Percentiles rank a stretch among this genome's conserved stretches.
These are phyloP conservation scores for Chernovozyma aurita DNA, from an alignment of 1,139 yeast genomes.

Conservation along the genomic window DNA sequence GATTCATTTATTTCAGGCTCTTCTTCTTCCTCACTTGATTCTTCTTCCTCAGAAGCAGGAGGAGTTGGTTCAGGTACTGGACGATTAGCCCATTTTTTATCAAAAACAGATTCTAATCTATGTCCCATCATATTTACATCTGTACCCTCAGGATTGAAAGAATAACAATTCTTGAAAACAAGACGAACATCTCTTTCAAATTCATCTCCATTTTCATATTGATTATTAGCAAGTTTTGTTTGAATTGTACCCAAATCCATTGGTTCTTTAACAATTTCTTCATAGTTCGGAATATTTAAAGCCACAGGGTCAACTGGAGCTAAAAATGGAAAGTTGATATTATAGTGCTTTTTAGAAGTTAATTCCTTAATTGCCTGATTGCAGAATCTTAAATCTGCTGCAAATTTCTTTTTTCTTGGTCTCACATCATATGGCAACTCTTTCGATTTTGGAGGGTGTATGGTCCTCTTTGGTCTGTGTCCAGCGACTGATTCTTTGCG, in stretches of 20 bases:
- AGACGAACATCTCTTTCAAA: slow-evolving; percentile 79
- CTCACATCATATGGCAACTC: slow-evolving; percentile 88
- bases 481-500: slow-evolving; percentile 42
- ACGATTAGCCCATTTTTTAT: slow-evolving; percentile 83
- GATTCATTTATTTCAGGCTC: slow-evolving; percentile 72
- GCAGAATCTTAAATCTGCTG: slow-evolving; percentile 85
- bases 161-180: slow-evolving; percentile 84
- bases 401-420: slow-evolving; percentile 89
- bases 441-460: slow-evolving; percentile 93
- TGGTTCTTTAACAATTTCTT: slow-evolving; percentile 80
- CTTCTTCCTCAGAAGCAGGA: slow-evolving; percentile 29
- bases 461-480: slow-evolving; percentile 85
- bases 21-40: slow-evolving; percentile 47
- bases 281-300: slow-evolving; percentile 84
- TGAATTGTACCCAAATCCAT: slow-evolving; percentile 92
- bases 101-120: slow-evolving; percentile 77
- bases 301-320: slow-evolving; percentile 96
- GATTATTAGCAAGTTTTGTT: slow-evolving; percentile 75
- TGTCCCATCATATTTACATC: slow-evolving; percentile 97
- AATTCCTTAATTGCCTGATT: slow-evolving; percentile 80
- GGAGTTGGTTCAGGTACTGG: slow-evolving; percentile 70
- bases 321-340: slow-evolving; percentile 83
- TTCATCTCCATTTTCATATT: slow-evolving; percentile 84
- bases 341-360: slow-evolving; percentile 75
- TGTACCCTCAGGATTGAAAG: slow-evolving; percentile 91